Evolutionary conservation across 805 yeast species (phyloP), one percentile per base, ranked within the genome.

Genomic region (Metschnikowia cerradonensis): DNA sequence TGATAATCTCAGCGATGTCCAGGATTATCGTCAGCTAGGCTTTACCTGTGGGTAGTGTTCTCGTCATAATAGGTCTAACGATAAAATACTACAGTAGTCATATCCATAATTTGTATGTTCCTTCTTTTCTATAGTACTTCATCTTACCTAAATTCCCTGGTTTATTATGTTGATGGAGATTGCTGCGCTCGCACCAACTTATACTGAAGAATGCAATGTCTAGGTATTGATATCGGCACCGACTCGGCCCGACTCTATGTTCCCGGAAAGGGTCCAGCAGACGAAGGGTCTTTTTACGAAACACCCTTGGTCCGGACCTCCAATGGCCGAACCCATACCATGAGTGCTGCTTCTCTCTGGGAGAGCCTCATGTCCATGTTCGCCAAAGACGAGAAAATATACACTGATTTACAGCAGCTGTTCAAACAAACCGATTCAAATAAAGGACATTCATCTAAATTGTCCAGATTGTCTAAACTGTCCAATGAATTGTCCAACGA

Each of bases 191-290:
- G 8, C 23, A 19, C 41, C 17, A 11, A 33, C 23, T 5, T 42
- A 20, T 30, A 14, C 19, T 39, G 26, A 14, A 23, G 8, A 14
- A 53, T 52, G 57, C 46, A 45, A 44, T 44, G 45, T 38, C 50
- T 74, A 17, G 83, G 83, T 0, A 67, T 79, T 13, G 84, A 80
- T 59, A 63, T 79, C 2, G 84, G 84, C 1, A 75, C 84, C 0
- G 72, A 76, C 3, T 70, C 79, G 0, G 79, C 78, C 3, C 61
- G 84, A 38, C 67, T 73, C 3, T 77, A 72, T 26, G 60, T 43
- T 51, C 58, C 33, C 26, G 46, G 1, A 52, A 55, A 4, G 65
- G 19, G 20, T 1, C 30, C 30, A 8, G 11, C 11, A 47, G 64
- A 3, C 34, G 61, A 1, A 45, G 47, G 11, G 40, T 53, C 30